Conservation (phyloP, 345 rosid genomes). For the Lepidium didymum region DNA sequence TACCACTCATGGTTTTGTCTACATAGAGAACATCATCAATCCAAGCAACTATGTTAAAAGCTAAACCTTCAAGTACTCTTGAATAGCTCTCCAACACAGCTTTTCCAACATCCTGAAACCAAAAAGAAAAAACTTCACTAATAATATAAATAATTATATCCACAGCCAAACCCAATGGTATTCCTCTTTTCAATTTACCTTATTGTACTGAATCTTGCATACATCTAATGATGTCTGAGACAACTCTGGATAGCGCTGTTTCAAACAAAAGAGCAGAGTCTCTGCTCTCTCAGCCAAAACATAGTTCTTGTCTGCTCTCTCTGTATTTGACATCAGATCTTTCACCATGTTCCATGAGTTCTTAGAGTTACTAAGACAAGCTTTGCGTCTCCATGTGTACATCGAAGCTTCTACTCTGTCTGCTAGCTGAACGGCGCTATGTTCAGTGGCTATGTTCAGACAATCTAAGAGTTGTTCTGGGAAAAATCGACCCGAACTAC, state of each 20-base stretch:
- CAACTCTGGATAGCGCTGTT: constrained; percentile 73
- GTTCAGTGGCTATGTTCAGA: constrained; percentile 76
- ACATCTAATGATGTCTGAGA: constrained; percentile 82
- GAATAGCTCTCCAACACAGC: constrained; percentile 80
- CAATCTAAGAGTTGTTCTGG: constrained; percentile 81
- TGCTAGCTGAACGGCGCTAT: constrained; percentile 79
- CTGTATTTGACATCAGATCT: constrained; percentile 58
- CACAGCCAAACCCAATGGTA: not conserved
- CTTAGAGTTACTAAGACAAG: constrained; percentile 55
- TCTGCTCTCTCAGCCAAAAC: constrained; percentile 86
- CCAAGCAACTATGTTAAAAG: constrained; percentile 80
- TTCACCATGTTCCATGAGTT: constrained; percentile 94
- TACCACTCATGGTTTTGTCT: constrained; percentile 42
- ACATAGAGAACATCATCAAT: constrained; percentile 69
- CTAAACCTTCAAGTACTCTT: constrained; percentile 73
- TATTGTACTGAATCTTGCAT: constrained; percentile 74
- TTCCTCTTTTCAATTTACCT: constrained; percentile 22
- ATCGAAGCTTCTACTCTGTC: constrained; percentile 86
- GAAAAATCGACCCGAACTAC: constrained; percentile 70
- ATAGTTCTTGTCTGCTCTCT: constrained; percentile 81
- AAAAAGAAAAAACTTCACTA: not conserved
- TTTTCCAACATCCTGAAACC: constrained; percentile 74
- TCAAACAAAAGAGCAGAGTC: constrained; percentile 69
- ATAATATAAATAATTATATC: not conserved
- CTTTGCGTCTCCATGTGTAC: constrained; percentile 76